A percentile compares a stretch with the other conserved stretches of the same genome.
Conservation (phyloP, 306 rosid genomes). For the Prunus padus region DNA sequence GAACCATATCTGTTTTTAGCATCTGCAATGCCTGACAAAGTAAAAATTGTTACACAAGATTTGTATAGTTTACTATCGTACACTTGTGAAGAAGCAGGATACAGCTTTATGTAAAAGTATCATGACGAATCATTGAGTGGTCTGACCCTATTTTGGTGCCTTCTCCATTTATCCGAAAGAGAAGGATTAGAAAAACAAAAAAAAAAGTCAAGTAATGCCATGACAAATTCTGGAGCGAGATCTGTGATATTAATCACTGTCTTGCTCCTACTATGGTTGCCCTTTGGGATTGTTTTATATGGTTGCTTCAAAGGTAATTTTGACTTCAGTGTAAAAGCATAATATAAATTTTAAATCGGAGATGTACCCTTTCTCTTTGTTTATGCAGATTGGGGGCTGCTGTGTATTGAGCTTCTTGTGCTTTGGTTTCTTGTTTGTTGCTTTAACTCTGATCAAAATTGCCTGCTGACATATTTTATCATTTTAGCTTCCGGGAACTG, state of each 20-base stretch:
- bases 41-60: not conserved
- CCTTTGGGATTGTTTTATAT: not conserved
- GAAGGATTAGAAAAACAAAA: not conserved
- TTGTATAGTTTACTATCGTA: not conserved
- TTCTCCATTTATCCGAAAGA: not conserved
- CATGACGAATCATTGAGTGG: not conserved
- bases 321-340: not conserved
- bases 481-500: not conserved
- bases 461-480: not conserved
- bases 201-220: not conserved
- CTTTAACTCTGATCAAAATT: not conserved
- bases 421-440: not conserved
- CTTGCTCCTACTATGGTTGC: not conserved
- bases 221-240: not conserved
- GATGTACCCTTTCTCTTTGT: not conserved
- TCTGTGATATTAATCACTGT: not conserved
- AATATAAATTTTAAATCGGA: not conserved
- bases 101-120: not conserved
- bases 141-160: not conserved
- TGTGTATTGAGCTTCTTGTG: not conserved
- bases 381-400: not conserved
- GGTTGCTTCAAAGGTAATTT: not conserved
- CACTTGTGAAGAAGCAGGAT: not conserved
- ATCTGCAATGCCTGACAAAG: not conserved
- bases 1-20: not conserved